Conservation (phyloP, 345 rosid species). For the Luvunga scandens region DNA sequence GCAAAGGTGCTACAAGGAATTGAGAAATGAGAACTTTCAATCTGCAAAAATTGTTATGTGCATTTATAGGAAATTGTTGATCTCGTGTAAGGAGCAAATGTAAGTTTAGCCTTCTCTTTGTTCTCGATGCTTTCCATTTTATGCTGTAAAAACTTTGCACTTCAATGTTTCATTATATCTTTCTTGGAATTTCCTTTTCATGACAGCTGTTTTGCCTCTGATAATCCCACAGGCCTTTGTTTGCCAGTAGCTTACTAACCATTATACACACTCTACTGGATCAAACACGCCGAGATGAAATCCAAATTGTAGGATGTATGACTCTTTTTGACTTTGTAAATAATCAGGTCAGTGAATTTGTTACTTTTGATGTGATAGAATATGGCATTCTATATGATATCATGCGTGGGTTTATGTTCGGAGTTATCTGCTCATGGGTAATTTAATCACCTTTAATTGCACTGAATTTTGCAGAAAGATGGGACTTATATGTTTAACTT, state of each 20-base stretch:
- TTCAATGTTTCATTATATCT: neutral
- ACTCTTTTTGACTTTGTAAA: constrained; percentile 85
- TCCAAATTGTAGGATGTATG: constrained; percentile 79
- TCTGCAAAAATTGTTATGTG: constrained; percentile 78
- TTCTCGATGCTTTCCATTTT: neutral
- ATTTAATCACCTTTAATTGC: constrained; percentile 22
- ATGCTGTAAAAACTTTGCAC: neutral
- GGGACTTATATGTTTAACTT: constrained; percentile 83
- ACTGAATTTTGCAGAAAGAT: constrained; percentile 63
- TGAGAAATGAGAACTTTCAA: constrained; percentile 81
- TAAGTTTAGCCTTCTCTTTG: constrained; percentile 40
- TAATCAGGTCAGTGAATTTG: constrained; percentile 66
- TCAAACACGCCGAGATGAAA: constrained; percentile 73
- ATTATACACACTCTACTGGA: constrained; percentile 75
- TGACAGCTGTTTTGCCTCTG: constrained; percentile 3
- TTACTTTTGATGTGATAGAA: neutral
- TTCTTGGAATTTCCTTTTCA: neutral
- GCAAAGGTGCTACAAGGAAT: constrained; percentile 98
- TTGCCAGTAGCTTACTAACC: constrained; percentile 81
- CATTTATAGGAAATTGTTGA: constrained; percentile 79
- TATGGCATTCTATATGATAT: neutral
- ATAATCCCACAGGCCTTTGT: constrained; percentile 63
- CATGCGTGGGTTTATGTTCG: constrained; percentile 1
- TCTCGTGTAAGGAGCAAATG: constrained; percentile 93
- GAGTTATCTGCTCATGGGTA: constrained; percentile 3